Base-by-base conservation (phyloP, 2,329 filamentous ascomycete species). In the Atkinsonella texensis region DNA sequence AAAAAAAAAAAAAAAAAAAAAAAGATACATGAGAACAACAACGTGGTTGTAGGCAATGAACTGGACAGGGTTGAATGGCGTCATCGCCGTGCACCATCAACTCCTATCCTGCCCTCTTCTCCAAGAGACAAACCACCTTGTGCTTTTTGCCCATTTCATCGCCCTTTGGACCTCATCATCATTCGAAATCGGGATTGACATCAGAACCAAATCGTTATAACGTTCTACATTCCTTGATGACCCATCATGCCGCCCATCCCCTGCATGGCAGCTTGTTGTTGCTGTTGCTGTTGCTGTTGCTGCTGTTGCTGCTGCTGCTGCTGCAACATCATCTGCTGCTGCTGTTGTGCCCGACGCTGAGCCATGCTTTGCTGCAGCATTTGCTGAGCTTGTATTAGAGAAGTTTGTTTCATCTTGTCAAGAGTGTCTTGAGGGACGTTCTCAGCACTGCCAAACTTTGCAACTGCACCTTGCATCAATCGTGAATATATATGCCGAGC, bases 181-280 rank as follows among this genome's bases (percentile, higher is more conserved):
- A 40, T 39, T 49, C 17, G 17, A 11, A 18, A 15, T 18, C 32
- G 32, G 18, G 17, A 4, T 20, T 2, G 10, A 18, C 47, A 18
- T n/a, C 41, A 39, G 17, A 45, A 5, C 38, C 32, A 28, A 44
- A 41, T 44, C 20, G 28, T 33, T 28, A 20, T 41, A 35, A 11
- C 40, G 45, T 38, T 48, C 61, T 67, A 74, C 71, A 75, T 74
- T 40, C 70, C 72, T 57, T 75, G 72, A 18, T 68, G 68, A 12
- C 71, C 71, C 73, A 76, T 76, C 71, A 80, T 79, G 28, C 71
- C 69, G 50, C 73, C 70, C 71, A 79, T 77, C 7, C 72, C 72
- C 53, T 77, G 73, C 68, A 79, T 73, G 33, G 67, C 65, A 48
- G 65, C 65, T 56, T 72, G 58, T 46, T 58, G 57, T 23, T 47